Base-by-base conservation (phyloP, 345 rosid species). In the Gossypium turneri region DNA sequence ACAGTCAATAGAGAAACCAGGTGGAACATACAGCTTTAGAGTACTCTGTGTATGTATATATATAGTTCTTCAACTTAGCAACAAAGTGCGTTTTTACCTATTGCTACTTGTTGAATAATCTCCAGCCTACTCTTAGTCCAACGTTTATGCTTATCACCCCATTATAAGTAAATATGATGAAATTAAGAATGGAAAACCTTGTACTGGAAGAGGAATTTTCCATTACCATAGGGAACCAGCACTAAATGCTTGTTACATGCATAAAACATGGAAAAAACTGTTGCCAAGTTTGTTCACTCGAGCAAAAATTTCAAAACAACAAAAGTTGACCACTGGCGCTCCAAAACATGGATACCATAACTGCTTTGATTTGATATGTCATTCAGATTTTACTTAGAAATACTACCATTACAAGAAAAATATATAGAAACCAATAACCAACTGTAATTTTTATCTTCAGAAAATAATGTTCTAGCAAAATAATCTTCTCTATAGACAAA, bases 201-300 rank as follows among this genome's bases (percentile, higher is more conserved):
- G 34, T 48, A 24, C 4, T 48, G 57, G 72, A 34, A 68, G 73
- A 70, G 12, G 12, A 70, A 69, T 3, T 69, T 69, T 24, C 55
- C 38, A 67, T 47, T 24, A 45, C 15, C 55, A 67, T 13, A 45
- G 38, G n/a, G 9, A 45, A 13, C 11, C 3, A 43, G 29, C 12
- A 45, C 55, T 22, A 45, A 45, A 47, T 47, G 56, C 71, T 13
- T 47, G 29, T 22, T 45, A 67, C 55, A 22, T 2, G 56, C 56
- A n/a, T 24, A 67, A 55, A 45, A 67, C 41, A 66, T 20, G 10
- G 19, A 20, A 63, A 64, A 24, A 43, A 38, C 48, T 4, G 56
- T 45, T 47, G 0, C 12, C 34, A 69, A 50, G 15, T 20, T 64
- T 64, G 69, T 16, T 1, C 2, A 10, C 8, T n/a, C 16, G 41